Evolutionary conservation across 169 alveolate genomes (phyloP), one percentile per base, ranked within the genome.

Genomic region (Plasmodium coatneyi): DNA sequence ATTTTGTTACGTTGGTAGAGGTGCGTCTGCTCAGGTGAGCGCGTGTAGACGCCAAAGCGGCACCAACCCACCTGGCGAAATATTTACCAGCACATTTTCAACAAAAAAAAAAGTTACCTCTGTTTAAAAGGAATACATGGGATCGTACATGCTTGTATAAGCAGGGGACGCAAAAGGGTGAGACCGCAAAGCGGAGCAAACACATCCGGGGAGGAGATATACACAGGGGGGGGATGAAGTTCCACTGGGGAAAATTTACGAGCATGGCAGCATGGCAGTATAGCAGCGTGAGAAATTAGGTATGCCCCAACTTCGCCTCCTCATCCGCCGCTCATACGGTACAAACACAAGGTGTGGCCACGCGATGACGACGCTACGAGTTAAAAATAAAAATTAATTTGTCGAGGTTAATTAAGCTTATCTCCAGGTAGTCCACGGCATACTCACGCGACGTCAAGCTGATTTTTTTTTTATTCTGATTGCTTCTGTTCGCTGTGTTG

Each of bases 401-500:
- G 87, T 87, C 93, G 28, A 87, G 25, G 49, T 87, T 87, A 10
- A 87, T 87, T 54, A 87, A 22, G 49, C 89, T 80, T 39, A 87
- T 87, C 70, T 87, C 93, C 6, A 87, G 49, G 22, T 87, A 87
- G 30, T 87, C 93, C 49, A 87, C 93, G 0, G 93, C 93, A 79
- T 87, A 87, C 34, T 87, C 93, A 14, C 87, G 32, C 32, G 81
- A 41, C 1, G 89, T 87, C 71, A 87, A 79, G 19, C 74, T 87
- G 16, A 30, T 87, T 49, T 30, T 36, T 56, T 87, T 76, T 87
- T 87, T 87, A 4, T 87, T 79, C 54, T 52, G 19, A 87, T 71
- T 30, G 14, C 2, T 36, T 36, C 6, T n/a, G 16, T 14, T 25
- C 28, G 36, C 30, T 5, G 25, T n/a, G 49, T n/a, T 60, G 46